Evolutionary conservation across 1,139 yeast species (phyloP), one percentile per base, ranked within the genome.

Genomic region (Candida anutae): DNA sequence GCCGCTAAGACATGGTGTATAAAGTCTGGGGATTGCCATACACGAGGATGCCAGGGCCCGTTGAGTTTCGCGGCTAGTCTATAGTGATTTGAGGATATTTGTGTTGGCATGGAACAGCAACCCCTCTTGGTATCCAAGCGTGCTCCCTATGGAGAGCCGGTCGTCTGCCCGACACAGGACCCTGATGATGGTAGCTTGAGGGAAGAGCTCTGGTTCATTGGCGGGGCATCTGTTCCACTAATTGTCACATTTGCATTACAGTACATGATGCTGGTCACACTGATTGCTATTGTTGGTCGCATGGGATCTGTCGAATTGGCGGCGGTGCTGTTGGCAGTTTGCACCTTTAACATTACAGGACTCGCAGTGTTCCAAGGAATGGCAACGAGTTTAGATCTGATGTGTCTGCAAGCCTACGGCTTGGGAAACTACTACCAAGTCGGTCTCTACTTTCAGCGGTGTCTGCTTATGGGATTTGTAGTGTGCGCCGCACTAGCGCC

Each of bases 321-420:
- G 1, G 62, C 67, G 1, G 53, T 53, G 15, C 51, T 64, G 3
- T 40, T 61, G 19, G 53, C 64, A 5, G 46, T 55, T 6, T 56
- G 62, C 20, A 48, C 62, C 0, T 60, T 56, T 36, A 58, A 58
- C 35, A 46, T 62, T 30, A 52, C 65, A 2, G 68, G 65, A 0
- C 33, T 46, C 20, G 53, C 60, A 3, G 36, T 63, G 0, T 52
- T 59, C 28, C 62, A 60, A 34, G 70, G 70, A 3, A 62, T 62
- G 48, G 52, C 69, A 13, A 62, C 70, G 5, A 47, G 62, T 18
- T 41, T 64, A 36, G 71, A 64, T 36, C 54, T 68, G 4, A 44
- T 62, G 13, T 62, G 65, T 27, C 52, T 66, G 2, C 61, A 58
- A 21, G 64, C 67, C 2, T 58, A 39, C 32, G 67, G 69, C 12